These are phyloP conservation scores for Apophysomyces variabilis DNA, from an alignment of 371 early-diverging fungal genomes.

Conservation along the genomic window DNA sequence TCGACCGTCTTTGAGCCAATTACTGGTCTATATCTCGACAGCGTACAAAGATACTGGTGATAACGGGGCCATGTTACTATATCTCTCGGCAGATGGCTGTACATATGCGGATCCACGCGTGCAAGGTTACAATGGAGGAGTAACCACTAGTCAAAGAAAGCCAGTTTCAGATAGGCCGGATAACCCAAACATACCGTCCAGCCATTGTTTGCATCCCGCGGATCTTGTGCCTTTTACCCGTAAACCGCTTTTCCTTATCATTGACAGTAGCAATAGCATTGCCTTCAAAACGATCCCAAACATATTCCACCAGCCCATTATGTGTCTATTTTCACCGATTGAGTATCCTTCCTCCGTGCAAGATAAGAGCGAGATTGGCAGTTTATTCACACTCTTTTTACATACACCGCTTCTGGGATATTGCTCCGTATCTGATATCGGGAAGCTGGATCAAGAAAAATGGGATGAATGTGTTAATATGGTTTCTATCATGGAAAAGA, in stretches of 20 bases:
- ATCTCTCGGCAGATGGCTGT: slow-evolving; percentile 89
- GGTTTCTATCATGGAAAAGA: slow-evolving; percentile 54
- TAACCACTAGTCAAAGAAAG: slow-evolving; percentile 55
- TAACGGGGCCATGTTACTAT: slow-evolving; percentile 83
- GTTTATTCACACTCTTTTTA: slow-evolving; percentile 90
- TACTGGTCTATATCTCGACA: slow-evolving; percentile 87
- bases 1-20: slow-evolving; percentile 84
- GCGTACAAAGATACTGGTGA: slow-evolving; percentile 91
- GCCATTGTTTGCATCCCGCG: slow-evolving; percentile 84
- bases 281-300: slow-evolving; percentile 81
- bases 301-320: slow-evolving; percentile 86
- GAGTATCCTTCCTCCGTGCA: slow-evolving; percentile 83
- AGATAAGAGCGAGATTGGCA: slow-evolving; percentile 84
- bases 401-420: slow-evolving; percentile 82
- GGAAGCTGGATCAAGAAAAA: slow-evolving; percentile 55
- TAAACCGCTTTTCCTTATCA: slow-evolving; percentile 90
- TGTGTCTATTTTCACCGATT: slow-evolving; percentile 88
- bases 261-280: slow-evolving; percentile 85
- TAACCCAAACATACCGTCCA: slow-evolving; percentile 30
- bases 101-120: slow-evolving; percentile 45
- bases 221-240: slow-evolving; percentile 93
- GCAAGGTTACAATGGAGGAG: slow-evolving; percentile 76
- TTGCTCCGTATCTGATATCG: slow-evolving; percentile 70
- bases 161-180: slow-evolving; percentile 21
- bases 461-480: slow-evolving; percentile 64